A percentile compares a stretch with the other conserved stretches of the same genome.
These are phyloP conservation scores for Thalassiosira profunda DNA, from an alignment of 108 stramenopile genomes.

Conservation along the genomic window DNA sequence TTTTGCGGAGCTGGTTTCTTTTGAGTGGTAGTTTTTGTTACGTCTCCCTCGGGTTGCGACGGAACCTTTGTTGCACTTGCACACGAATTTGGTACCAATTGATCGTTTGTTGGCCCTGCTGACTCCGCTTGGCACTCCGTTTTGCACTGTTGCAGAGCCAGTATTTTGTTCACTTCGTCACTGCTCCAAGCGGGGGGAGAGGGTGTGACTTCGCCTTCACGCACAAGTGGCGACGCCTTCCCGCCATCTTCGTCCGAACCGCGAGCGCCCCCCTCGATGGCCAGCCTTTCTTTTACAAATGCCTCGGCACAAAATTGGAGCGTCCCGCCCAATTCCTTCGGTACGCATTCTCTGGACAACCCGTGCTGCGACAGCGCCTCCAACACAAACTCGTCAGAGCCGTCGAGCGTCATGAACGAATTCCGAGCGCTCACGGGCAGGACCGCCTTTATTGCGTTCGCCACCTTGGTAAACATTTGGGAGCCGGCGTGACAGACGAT, in stretches of 20 bases:
- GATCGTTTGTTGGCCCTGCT: too few relatives aligned
- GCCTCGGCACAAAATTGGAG: not conserved
- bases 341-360: slow-evolving; percentile 7
- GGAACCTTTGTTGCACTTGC: not conserved
- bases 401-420: slow-evolving; percentile 9
- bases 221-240: too few relatives aligned
- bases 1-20: not conserved
- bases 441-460: not conserved
- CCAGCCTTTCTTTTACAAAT: not conserved
- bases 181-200: too few relatives aligned
- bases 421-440: not conserved
- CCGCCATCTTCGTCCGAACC: not conserved
- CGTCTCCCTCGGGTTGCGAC: not conserved
- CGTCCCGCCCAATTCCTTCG: not conserved
- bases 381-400: not conserved
- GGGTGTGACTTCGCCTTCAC: too few relatives aligned
- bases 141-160: not conserved
- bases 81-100: too few relatives aligned
- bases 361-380: not conserved
- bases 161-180: not conserved
- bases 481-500: slow-evolving; percentile 2
- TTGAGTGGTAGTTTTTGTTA: not conserved
- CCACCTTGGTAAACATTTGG: slow-evolving; percentile 5
- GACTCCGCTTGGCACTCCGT: too few relatives aligned
- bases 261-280: slow-evolving; percentile 1